Base-by-base conservation (phyloP, 768 basidiomycete species). In the Candolleomyces efflorescens region DNA sequence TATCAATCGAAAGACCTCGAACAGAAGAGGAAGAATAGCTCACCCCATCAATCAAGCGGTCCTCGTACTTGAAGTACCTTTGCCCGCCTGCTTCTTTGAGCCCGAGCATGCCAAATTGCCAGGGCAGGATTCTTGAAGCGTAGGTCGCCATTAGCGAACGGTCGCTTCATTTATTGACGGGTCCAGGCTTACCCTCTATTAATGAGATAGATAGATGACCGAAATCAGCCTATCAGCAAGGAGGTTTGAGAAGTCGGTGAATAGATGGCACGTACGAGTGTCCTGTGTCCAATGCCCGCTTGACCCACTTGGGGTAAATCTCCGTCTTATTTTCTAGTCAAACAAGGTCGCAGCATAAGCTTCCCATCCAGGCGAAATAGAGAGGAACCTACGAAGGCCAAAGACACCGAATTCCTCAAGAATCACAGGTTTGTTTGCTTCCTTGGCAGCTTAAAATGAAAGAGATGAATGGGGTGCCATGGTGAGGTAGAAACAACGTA, bases 391-490 rank as follows among this genome's bases (percentile, higher is more conserved):
- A 82, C 80, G 66, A 2, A 78, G 58, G 17, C 77, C 77, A 27
- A 62, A 64, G 1, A 83, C 71, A 7, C 85, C 85, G 63, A 86
- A 87, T 62, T 87, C 86, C 64, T 88, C 86, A 51, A 85, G 64
- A 52, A 86, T 72, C 20, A 85, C 75, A 0, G 86, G 85, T 66
- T 89, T 87, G 62, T 78, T 76, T 41, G 76, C 77, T 53, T 71
- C 74, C 59, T 75, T 76, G 0, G 82, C 81, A 27, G 80, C 82
- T 82, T 59, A 18, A 57, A 53, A 32, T 6, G 13, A 48, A 48
- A 20, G 20, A 11, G 41, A 44, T 12, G 45, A 51, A 37, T n/a
- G 18, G 23, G 41, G 17, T 55, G 23, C 41, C 32, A 22, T 23
- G 24, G 36, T 27, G 17, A 3, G 36, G 24, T 26, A 32, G 13